phyloP scores from a whole-genome alignment of 1,284 basidiomycete genomes.

The Microbotryum lychnidis-dioicae region DNA sequence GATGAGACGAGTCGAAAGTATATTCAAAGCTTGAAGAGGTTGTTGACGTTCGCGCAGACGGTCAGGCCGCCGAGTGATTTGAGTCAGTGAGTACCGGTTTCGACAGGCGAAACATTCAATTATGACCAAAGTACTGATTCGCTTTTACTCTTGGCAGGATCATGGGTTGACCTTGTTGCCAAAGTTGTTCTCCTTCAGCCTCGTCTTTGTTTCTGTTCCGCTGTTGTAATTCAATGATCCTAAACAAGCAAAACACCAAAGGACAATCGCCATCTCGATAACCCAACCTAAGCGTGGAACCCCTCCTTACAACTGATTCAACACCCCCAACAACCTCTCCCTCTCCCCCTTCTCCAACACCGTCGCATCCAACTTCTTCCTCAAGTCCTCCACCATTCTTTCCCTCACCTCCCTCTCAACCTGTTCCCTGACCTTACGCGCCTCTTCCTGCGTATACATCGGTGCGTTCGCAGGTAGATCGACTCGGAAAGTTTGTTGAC shows the following conservation, averaged over 20 bases:
- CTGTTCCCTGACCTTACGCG: not conserved
- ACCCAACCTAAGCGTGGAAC: too few species aligned
- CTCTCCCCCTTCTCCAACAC: not conserved
- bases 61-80: constrained; percentile 85
- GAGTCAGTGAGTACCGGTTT: constrained; percentile 50
- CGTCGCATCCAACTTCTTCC: not conserved
- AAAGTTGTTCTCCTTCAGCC: too few species aligned
- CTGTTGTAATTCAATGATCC: too few species aligned
- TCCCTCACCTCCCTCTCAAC: constrained; percentile 4
- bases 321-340: too few species aligned
- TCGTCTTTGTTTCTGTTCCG: too few species aligned
- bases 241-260: too few species aligned
- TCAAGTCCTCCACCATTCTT: constrained; percentile 3
- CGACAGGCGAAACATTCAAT: too few species aligned
- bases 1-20: constrained; percentile 99
- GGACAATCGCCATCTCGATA: too few species aligned
- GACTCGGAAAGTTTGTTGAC: constrained; percentile 4
- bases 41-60: constrained; percentile 84
- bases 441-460: not conserved
- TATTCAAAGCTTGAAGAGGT: constrained; percentile 89
- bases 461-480: constrained; percentile 1
- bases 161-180: too few species aligned
- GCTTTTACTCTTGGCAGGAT: too few species aligned
- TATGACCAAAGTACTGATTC: too few species aligned
- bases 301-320: too few species aligned